Percentiles rank a stretch among this genome's conserved stretches.
Conservation (phyloP, 2,329 filamentous ascomycete species). For the Hypoxylon sp. region DNA sequence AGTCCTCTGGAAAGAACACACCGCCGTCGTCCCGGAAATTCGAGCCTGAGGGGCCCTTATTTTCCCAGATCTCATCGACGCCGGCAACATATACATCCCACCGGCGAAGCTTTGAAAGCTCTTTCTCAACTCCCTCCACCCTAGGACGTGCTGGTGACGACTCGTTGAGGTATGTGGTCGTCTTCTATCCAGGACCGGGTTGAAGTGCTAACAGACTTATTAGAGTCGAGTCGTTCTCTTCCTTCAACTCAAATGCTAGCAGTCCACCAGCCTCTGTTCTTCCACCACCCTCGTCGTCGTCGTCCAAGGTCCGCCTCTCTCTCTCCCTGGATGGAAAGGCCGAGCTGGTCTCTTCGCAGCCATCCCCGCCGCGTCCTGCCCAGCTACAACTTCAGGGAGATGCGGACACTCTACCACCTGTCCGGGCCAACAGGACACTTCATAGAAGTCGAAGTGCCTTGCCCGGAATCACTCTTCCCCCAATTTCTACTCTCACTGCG, state of each 20-base stretch:
- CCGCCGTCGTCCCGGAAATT: constrained; percentile 39
- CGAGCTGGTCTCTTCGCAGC: constrained; percentile 77
- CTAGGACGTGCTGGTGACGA: constrained; percentile 52
- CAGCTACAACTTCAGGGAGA: constrained; percentile 57
- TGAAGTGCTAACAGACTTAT: constrained; percentile 25
- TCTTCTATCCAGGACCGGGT: background rate
- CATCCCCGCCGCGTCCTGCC: constrained; percentile 72
- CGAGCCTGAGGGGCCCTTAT: constrained; percentile 33
- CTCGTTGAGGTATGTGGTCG: constrained; percentile 54
- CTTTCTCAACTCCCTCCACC: constrained; percentile 59
- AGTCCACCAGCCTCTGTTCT: constrained; percentile 49
- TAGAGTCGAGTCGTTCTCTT: constrained; percentile 56
- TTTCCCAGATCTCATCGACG: constrained; percentile 53
- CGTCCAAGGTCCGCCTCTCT: constrained; percentile 74
- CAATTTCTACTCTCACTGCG: constrained; percentile 61
- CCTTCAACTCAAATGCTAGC: constrained; percentile 50
- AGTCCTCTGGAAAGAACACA: constrained; percentile 27
- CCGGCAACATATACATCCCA: constrained; percentile 62
- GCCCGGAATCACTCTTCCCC: constrained; percentile 63
- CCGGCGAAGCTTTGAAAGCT: constrained; percentile 62
- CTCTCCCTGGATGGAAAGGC: constrained; percentile 90
- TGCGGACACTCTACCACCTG: constrained; percentile 55
- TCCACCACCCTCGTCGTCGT: constrained; percentile 51
- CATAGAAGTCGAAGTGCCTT: constrained; percentile 77
- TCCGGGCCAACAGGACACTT: constrained; percentile 60